These are phyloP conservation scores for Talaromyces proteolyticus DNA, from an alignment of 495 filamentous ascomycete species.

Conservation along the genomic window DNA sequence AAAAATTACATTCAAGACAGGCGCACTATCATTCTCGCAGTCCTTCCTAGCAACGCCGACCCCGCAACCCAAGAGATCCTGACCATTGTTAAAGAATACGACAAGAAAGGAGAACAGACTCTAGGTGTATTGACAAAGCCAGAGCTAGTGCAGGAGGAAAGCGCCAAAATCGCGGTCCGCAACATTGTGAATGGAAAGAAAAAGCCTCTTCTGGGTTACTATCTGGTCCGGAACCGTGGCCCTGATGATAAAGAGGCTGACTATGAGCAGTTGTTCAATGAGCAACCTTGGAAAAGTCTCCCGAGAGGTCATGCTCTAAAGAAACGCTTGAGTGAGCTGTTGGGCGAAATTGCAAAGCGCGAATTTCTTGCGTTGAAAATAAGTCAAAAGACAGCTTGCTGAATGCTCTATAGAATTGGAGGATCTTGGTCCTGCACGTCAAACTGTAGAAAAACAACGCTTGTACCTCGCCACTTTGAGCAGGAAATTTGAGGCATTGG, in stretches of 20 bases:
- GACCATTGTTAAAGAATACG: slow-evolving; percentile 28
- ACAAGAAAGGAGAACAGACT: slow-evolving; percentile 36
- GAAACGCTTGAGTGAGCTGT: slow-evolving; percentile 33
- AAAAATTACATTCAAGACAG: slow-evolving; percentile 51
- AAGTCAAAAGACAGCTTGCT: slow-evolving; percentile 34
- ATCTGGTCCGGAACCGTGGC: background rate
- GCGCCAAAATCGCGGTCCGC: background rate
- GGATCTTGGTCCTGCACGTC: slow-evolving; percentile 37
- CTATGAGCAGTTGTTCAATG: too few species aligned
- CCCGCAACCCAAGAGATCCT: slow-evolving; percentile 45
- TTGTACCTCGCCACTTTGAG: slow-evolving; percentile 35
- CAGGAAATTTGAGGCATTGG: slow-evolving; percentile 32
- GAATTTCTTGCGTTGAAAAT: slow-evolving; percentile 47
- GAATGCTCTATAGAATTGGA: slow-evolving; percentile 22
- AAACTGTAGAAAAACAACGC: slow-evolving; percentile 33
- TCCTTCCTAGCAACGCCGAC: slow-evolving; percentile 48
- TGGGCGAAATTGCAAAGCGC: slow-evolving; percentile 37
- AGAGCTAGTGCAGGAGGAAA: slow-evolving; percentile 23
- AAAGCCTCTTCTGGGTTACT: slow-evolving; percentile 1
- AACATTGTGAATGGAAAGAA: background rate
- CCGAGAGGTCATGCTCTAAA: slow-evolving; percentile 33
- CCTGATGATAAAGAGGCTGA: background rate
- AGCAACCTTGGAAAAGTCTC: too few species aligned
- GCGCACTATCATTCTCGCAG: slow-evolving; percentile 57
- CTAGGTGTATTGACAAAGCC: slow-evolving; percentile 48